These are phyloP conservation scores for Moelleriella libera DNA, from an alignment of 2,329 filamentous ascomycete genomes.

Conservation along the genomic window DNA sequence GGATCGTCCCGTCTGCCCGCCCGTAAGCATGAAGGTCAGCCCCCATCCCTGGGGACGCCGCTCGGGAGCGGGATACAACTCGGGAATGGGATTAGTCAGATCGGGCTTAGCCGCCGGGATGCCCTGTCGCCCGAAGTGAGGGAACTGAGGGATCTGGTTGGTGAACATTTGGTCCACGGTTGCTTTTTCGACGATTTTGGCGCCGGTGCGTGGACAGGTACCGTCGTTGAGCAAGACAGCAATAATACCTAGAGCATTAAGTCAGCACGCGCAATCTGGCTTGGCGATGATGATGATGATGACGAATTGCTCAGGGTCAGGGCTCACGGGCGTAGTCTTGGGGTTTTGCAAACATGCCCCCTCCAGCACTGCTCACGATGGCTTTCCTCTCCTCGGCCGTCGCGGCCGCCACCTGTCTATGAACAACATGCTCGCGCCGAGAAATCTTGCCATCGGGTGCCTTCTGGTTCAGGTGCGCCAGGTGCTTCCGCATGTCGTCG, in stretches of 20 bases:
- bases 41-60: conserved; percentile 51
- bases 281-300: too few species aligned
- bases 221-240: conserved; percentile 51
- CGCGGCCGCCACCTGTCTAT: conserved; percentile 26
- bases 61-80: conserved; percentile 31
- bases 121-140: conserved; percentile 32
- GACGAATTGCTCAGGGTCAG: too few species aligned
- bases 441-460: conserved; percentile 25
- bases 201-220: conserved; percentile 38
- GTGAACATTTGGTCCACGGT: conserved; percentile 51
- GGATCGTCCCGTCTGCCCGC: conserved; percentile 36
- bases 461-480: conserved; percentile 44
- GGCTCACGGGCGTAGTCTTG: conserved; percentile 44
- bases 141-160: conserved; percentile 44
- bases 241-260: conserved; percentile 33
- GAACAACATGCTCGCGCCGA: conserved; percentile 34
- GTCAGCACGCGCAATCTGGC: neutral
- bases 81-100: conserved; percentile 29
- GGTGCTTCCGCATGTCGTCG: conserved; percentile 33
- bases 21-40: conserved; percentile 40
- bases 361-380: conserved; percentile 46
- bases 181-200: conserved; percentile 35
- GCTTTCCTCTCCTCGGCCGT: conserved; percentile 23
- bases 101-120: conserved; percentile 32
- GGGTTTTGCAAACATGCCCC: conserved; percentile 44